Evolutionary conservation across 2,329 filamentous ascomycete species (phyloP), one percentile per base, ranked within the genome.

Genomic region (Fusarium domesticum): DNA sequence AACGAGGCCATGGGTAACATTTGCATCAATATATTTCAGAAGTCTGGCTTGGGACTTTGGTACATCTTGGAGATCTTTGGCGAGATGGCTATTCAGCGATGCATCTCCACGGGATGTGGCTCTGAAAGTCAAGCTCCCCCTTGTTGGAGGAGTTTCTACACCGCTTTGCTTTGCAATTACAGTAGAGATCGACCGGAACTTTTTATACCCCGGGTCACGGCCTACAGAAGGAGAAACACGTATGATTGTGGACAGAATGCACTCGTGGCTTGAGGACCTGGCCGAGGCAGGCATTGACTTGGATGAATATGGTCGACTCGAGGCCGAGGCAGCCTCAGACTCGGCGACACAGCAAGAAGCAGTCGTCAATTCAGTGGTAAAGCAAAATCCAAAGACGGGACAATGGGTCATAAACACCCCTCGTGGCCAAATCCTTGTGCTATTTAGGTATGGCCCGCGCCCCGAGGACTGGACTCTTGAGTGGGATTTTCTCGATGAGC

Each of bases 161-260:
- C n/a, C n/a, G n/a, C n/a, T n/a, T n/a, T n/a, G n/a, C n/a, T n/a
- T n/a, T 6, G 20, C 20, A 23, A 23, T 23, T 23, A 11, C 20
- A 23, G 6, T 42, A 1, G 4, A 5, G 7, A 1, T 0, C 1
- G 2, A 31, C 1, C 14, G 19, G n/a, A 2, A 4, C 0, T 15
- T 17, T 6, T 16, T 25, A 0, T 25, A 39, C 2, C 1, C 2
- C 1, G 20, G 20, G 11, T 1, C 19, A 0, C 0, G 15, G 0
- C 6, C 46, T 0, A 39, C 50, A 1, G 5, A 2, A 1, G 10
- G 3, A 5, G n/a, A 50, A 38, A 42, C 0, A 42, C 0, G 3
- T 25, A 5, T 4, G 16, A 6, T 16, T 33, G 5, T 6, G 12
- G 12, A 6, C 11, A 16, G 0, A 28, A 1, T 0, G 32, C n/a